Base-by-base conservation (phyloP, 2,329 filamentous ascomycete genomes). In the Incumbomyces lentus region DNA sequence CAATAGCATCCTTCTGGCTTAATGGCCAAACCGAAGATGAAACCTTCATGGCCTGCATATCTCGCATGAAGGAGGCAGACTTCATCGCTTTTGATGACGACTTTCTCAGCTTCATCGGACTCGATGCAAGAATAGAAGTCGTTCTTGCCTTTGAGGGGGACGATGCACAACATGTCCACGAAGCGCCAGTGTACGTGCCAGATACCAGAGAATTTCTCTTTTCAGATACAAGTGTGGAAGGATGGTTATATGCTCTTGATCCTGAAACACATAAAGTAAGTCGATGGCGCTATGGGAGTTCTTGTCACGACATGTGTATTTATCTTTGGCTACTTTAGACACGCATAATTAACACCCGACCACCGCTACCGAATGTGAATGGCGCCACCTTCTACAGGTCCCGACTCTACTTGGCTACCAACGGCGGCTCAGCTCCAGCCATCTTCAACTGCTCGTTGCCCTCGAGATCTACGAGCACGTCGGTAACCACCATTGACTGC, bases 81-180 rank as follows among this genome's bases (percentile, higher is more conserved):
- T 46, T 46, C 35, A 32, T 46, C 19, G 44, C 36, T 26, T 46
- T 46, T 12, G 26, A 40, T 30, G 17, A 26, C 16, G 44, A n/a
- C 19, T 46, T 46, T 26, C 14, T 40, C 17, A n/a, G 10, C 16
- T n/a, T 40, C 11, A 30, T 46, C 16, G 44, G 44, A 4, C 3
- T 11, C n/a, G 34, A 37, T n/a, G 44, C 44, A 4, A 46, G 26
- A 10, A 10, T 46, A 11, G 22, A 39, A 16, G 16, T 16, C 11
- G 14, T 46, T 19, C 34, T 6, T 6, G 11, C 18, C 3, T 46
- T 46, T 26, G 32, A 29, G 11, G 36, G 44, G 3, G 22, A 16
- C 6, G 44, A 46, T 30, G 44, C 29, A 16, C 13, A 40, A 3
- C 44, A 32, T 31, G 44, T 46, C n/a, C 44, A 41, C 31, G 37